Percentiles rank a stretch among this genome's conserved stretches.
Conservation (phyloP, 805 yeast species). For the Candida yuanshanica region DNA sequence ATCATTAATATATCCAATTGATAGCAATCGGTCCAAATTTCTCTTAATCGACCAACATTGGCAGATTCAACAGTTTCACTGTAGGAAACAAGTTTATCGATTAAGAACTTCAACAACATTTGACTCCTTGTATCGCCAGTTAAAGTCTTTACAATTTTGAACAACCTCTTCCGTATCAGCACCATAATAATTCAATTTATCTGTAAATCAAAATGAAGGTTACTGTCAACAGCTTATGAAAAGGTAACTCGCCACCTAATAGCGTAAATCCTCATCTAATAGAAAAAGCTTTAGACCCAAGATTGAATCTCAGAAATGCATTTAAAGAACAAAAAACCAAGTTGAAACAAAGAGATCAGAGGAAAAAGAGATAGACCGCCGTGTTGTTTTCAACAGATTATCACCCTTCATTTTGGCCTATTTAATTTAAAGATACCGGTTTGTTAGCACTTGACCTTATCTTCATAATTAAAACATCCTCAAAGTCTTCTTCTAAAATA, state of each 20-base stretch:
- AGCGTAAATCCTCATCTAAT: not conserved
- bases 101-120: not conserved
- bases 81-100: not conserved
- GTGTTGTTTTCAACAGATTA: no score
- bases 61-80: not conserved
- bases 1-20: not conserved
- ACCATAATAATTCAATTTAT: not conserved
- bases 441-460: not conserved
- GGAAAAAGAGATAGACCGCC: no score
- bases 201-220: not conserved
- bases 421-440: no score
- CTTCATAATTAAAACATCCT: not conserved
- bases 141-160: not conserved
- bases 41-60: not conserved
- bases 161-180: not conserved
- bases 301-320: not conserved
- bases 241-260: not conserved
- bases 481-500: not conserved
- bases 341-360: no score
- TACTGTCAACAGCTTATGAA: not conserved
- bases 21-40: not conserved
- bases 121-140: not conserved
- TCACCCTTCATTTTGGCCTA: no score
- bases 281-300: not conserved
- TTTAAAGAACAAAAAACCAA: not conserved